Evolutionary conservation across 768 basidiomycete species (phyloP), one percentile per base, ranked within the genome.

Genomic region (Dioszegia hungarica): DNA sequence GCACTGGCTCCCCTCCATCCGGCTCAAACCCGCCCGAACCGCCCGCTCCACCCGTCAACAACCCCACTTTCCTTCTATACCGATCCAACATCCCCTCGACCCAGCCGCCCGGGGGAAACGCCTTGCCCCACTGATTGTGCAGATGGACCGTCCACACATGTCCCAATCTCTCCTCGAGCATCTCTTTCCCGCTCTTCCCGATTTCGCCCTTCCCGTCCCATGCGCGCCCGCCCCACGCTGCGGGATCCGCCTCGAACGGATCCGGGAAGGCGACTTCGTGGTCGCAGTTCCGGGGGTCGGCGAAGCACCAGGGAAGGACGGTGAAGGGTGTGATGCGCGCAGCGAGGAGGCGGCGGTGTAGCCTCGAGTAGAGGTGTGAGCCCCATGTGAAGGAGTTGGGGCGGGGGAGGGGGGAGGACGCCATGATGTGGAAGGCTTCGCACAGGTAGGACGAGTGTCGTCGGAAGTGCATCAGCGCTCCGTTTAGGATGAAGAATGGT

Each of bases 71-170:
- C 15, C 48, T 47, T 36, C 48, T 52, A 50, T 74, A 72, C 2
- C 64, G 62, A 11, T 70, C 54, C 37, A 98, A 75, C 63, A 95
- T 66, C 66, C 88, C 79, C 55, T 89, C 84, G 5, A 99, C 85
- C 93, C 93, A 97, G 0, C 94, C 94, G 2, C 79, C 83, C 17
- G 74, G 70, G 0, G 94, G 92, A 72, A 87, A 98, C 47, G 77
- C 76, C 79, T 91, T 95, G 50, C 87, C 83, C 93, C 94, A 98
- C 75, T 91, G 91, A 76, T 97, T 95, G 75, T 98, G 94, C 66
- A 98, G 72, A 77, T 97, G 94, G 33, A 98, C 82, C 0, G 85
- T 82, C 78, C 94, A 99, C n/a, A 77, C 65, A 24, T 72, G 61
- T 5, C 73, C 71, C 12, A 94, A 81, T 57, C 87, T 85, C 15